Evolutionary conservation across 1,284 basidiomycete genomes (phyloP).

Genomic region (Phylloporus sp.): DNA sequence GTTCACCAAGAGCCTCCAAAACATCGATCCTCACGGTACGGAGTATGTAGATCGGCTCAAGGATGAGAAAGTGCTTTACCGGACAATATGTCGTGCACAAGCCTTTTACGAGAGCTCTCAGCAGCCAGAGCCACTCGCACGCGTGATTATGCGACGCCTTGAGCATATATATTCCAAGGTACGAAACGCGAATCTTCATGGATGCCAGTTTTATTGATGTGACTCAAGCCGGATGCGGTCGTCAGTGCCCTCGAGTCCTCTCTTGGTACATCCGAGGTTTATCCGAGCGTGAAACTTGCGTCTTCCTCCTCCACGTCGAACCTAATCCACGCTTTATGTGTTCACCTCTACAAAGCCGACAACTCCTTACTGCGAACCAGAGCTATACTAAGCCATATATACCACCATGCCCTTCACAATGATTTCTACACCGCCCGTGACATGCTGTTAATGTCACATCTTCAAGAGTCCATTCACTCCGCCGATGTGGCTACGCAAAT

Average conservation of each 20-base stretch:
- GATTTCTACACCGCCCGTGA: slow-evolving; percentile 97
- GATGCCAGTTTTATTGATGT: slow-evolving; percentile 15
- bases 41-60: slow-evolving; percentile 97
- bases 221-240: slow-evolving; percentile 85
- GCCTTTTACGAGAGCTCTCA: slow-evolving; percentile 87
- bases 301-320: slow-evolving; percentile 66
- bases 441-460: slow-evolving; percentile 98
- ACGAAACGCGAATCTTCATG: slow-evolving; percentile 5
- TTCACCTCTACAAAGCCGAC: slow-evolving; percentile 92
- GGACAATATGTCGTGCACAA: slow-evolving; percentile 92
- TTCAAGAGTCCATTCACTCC: slow-evolving; percentile 95
- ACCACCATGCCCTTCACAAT: slow-evolving; percentile 95
- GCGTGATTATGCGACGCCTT: slow-evolving; percentile 93
- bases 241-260: slow-evolving; percentile 89
- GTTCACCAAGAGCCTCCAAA: slow-evolving; percentile 97
- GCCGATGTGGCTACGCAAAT: slow-evolving; percentile 98
- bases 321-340: slow-evolving; percentile 89
- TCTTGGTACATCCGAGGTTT: slow-evolving; percentile 62
- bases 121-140: slow-evolving; percentile 80
- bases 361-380: slow-evolving; percentile 93
- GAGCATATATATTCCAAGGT: slow-evolving; percentile 99
- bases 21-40: slow-evolving; percentile 97
- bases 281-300: slow-evolving; percentile 65
- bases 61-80: slow-evolving; percentile 95
- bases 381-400: slow-evolving; percentile 97